Conservation (phyloP, 352 stramenopile species). For the Elongisporangium senticosum region DNA sequence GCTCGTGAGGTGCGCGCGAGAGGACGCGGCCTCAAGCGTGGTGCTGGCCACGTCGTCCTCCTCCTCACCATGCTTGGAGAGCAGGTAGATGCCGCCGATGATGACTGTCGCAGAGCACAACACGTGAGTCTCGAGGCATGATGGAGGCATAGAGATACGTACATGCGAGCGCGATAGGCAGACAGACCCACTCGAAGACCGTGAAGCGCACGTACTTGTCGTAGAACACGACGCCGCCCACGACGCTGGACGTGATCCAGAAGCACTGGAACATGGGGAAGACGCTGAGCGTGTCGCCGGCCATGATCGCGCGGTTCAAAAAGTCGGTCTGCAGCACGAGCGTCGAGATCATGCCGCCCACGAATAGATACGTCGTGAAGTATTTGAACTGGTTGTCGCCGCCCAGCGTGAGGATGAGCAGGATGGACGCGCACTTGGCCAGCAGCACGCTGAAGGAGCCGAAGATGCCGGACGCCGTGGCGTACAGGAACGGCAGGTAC, state of each 20-base stretch:
- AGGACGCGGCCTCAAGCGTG: conserved; percentile 21
- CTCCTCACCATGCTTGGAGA: conserved; percentile 68
- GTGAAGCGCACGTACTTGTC: conserved; percentile 79
- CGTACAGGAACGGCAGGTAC: conserved; percentile 72
- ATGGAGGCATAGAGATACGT: conserved; percentile 8
- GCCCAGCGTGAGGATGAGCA: conserved; percentile 72
- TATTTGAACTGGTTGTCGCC: conserved; percentile 84
- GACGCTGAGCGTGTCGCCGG: conserved; percentile 75
- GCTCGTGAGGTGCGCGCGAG: conserved; percentile 44
- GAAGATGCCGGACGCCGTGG: conserved; percentile 77
- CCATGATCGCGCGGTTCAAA: conserved; percentile 82
- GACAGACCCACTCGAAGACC: conserved; percentile 73
- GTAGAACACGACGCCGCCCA: conserved; percentile 83
- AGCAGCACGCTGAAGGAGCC: conserved; percentile 79
- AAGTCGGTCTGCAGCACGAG: conserved; percentile 80
- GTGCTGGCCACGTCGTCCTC: conserved; percentile 25
- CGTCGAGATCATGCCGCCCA: conserved; percentile 75
- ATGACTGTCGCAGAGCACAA: conserved; percentile 53
- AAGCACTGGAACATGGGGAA: conserved; percentile 89
- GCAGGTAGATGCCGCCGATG: conserved; percentile 76
- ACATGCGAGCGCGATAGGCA: conserved; percentile 74
- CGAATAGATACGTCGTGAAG: conserved; percentile 81
- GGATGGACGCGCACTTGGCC: conserved; percentile 78
- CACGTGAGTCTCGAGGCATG: background rate
- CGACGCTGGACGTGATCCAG: conserved; percentile 84